Evolutionary conservation across 2,329 filamentous ascomycete species (phyloP).

Genomic region (Ascochyta rabiei): DNA sequence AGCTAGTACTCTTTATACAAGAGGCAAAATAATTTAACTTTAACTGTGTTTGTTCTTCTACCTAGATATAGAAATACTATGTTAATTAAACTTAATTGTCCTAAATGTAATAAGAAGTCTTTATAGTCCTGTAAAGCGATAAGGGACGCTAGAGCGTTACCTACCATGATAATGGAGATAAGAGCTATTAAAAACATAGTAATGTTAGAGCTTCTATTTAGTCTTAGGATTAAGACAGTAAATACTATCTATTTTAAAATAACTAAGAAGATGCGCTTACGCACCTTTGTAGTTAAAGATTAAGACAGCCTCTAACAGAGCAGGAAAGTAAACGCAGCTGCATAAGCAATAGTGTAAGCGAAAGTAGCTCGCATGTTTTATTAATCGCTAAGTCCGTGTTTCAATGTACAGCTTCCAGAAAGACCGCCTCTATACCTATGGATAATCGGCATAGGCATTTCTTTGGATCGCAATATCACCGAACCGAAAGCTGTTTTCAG

Average conservation of each 20-base stretch:
- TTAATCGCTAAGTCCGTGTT: background rate
- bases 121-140: background rate
- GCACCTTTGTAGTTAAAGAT: background rate
- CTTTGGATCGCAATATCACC: background rate
- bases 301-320: background rate
- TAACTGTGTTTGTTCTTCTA: background rate
- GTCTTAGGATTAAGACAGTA: background rate
- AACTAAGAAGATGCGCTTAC: background rate
- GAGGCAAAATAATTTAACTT: background rate
- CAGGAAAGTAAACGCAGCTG: background rate
- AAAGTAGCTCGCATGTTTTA: background rate
- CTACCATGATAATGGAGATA: background rate
- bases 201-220: background rate
- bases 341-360: background rate
- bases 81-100: background rate
- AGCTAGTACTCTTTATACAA: slow-evolving; percentile 1
- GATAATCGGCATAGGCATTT: background rate
- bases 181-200: background rate
- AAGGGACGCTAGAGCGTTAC: background rate
- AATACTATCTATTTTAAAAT: background rate
- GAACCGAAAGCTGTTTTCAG: background rate
- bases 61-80: slow-evolving; percentile 1
- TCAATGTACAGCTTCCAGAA: background rate
- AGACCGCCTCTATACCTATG: background rate
- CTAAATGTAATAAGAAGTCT: background rate